Base-by-base conservation (phyloP, 495 filamentous ascomycete species). In the Hypoxylon intermedium region DNA sequence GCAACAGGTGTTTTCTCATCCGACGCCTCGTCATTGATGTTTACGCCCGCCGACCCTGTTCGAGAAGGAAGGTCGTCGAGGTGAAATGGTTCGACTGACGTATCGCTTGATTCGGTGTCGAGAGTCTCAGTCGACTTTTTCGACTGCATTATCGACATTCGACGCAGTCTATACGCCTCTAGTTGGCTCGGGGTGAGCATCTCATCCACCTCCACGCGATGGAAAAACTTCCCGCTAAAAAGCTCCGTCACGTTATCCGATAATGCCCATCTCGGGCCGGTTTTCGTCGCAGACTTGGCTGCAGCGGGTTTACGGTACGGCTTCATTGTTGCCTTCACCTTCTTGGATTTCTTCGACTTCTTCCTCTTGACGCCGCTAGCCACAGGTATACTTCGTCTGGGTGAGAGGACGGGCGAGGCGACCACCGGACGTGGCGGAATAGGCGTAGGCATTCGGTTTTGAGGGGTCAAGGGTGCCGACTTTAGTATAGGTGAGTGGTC, bases 131-230 rank as follows among this genome's bases (percentile, higher is more conserved):
- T 61, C 31, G 58, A 65, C 31, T 55, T 59, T 6, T 65, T 53
- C n/a, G 62, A 54, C 51, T 66, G 49, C 57, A 58, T 48, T 43
- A 45, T 63, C 45, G 63, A 72, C 53, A 72, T 66, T 41, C 74
- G 58, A 56, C 71, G 73, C 62, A 69, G 63, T 13, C 68, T 68
- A 20, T 65, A 70, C 19, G 49, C 67, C 51, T 72, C 58, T 5
- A 80, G 74, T 47, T 79, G 75, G 20, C 68, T 64, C 34, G 78
- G 69, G 9, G 73, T 78, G 55, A 83, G 74, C 77, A 82, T 81
- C 68, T 84, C 80, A 45, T 84, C 78, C 6, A 69, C 80, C 53
- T 83, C 78, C 19, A 78, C 68, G 16, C 71, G 70, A 38, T 75
- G 67, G 51, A 84, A 82, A 18, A 74, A 58, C 42, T 67, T 74